Conservation (phyloP, 371 early-diverging fungal genomes). For the Apophysomyces sp. region DNA sequence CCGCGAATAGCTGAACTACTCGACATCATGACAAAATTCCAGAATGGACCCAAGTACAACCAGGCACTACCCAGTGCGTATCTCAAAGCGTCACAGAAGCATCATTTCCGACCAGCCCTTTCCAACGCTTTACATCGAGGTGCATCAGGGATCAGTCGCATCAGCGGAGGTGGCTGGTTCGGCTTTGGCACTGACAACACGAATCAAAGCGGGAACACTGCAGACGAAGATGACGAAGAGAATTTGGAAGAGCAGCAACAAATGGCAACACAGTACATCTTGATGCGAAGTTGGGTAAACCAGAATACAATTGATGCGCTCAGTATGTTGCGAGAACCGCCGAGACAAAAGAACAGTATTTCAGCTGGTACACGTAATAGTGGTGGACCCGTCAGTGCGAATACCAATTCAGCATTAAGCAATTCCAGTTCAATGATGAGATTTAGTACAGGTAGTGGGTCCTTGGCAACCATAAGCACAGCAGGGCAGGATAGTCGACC, state of each 20-base stretch:
- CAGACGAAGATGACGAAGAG: constrained; percentile 11
- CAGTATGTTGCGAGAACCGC: constrained; percentile 62
- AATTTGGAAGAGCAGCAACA: constrained; percentile 34
- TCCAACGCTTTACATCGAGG: constrained; percentile 55
- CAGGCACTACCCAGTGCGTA: constrained; percentile 50
- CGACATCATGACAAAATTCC: constrained; percentile 53
- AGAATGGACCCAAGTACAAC: constrained; percentile 62
- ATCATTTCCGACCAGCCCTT: constrained; percentile 54
- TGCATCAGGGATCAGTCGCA: constrained; percentile 48
- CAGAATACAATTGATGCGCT: constrained; percentile 72
- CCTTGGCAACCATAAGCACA: not conserved
- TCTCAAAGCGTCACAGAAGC: constrained; percentile 56
- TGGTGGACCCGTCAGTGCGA: constrained; percentile 14
- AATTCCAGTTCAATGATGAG: constrained; percentile 23
- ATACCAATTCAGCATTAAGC: constrained; percentile 21
- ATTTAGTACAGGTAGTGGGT: constrained; percentile 16
- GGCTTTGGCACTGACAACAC: constrained; percentile 15
- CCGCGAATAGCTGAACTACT: constrained; percentile 54
- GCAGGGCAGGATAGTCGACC: constrained; percentile 15
- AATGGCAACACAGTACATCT: constrained; percentile 61
- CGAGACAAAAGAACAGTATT: constrained; percentile 38
- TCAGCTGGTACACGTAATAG: not conserved
- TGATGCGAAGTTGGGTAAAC: constrained; percentile 46
- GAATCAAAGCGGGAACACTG: constrained; percentile 1
- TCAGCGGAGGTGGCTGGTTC: constrained; percentile 46